phyloP scores from a whole-genome alignment of 768 basidiomycete species.

The Leucocoprinus birnbaumii region DNA sequence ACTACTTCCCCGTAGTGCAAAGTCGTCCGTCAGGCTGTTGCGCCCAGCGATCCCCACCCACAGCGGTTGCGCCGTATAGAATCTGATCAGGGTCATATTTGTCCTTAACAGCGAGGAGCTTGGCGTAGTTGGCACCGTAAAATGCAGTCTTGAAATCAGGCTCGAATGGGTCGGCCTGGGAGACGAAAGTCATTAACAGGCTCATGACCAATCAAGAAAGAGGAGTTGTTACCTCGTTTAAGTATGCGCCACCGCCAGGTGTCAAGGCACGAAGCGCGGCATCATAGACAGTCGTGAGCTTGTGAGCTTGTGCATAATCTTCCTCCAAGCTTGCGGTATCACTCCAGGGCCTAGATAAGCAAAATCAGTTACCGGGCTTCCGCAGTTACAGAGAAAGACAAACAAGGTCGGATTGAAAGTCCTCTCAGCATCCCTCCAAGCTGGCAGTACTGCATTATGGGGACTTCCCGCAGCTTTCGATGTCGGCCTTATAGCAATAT shows the following conservation, averaged over 20 bases:
- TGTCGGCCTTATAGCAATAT: constrained; percentile 16
- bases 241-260: constrained; percentile 14
- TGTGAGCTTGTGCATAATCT: not conserved
- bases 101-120: constrained; percentile 13
- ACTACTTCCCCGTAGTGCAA: not conserved
- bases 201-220: too few species aligned
- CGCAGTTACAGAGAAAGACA: not conserved
- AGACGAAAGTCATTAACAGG: not conserved
- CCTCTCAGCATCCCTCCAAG: constrained; percentile 15
- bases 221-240: constrained; percentile 15
- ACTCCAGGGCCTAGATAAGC: constrained; percentile 9
- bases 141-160: constrained; percentile 16
- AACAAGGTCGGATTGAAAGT: not conserved
- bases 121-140: constrained; percentile 16
- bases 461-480: constrained; percentile 9
- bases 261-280: too few species aligned
- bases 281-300: too few species aligned
- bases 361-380: not conserved
- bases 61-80: constrained; percentile 18
- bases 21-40: constrained; percentile 6
- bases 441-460: constrained; percentile 16
- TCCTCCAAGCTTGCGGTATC: constrained; percentile 13
- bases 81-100: constrained; percentile 15
- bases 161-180: constrained; percentile 17
- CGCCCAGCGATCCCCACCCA: constrained; percentile 15